phyloP scores from a whole-genome alignment of 2,329 filamentous ascomycete genomes.

The Ceratocystis papillata region DNA sequence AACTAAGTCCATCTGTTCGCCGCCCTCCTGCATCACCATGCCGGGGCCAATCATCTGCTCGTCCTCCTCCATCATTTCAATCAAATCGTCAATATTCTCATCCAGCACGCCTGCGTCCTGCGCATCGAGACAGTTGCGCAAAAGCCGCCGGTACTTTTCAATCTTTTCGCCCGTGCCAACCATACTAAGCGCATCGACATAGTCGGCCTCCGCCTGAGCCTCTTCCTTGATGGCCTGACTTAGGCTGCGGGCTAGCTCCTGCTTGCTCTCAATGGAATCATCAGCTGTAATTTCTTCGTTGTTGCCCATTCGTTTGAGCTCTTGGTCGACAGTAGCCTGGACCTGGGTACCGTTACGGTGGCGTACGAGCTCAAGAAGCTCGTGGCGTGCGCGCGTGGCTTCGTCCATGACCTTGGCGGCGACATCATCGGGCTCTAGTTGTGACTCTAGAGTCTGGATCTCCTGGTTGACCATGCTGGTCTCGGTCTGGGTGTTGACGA shows the following conservation, averaged over 20 bases:
- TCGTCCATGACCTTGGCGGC: constrained; percentile 43
- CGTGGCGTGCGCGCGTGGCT: constrained; percentile 40
- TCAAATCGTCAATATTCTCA: constrained; percentile 48
- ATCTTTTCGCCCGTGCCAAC: constrained; percentile 64
- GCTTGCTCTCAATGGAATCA: constrained; percentile 42
- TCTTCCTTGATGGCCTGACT: constrained; percentile 48
- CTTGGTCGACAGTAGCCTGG: constrained; percentile 40
- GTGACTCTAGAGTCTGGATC: constrained; percentile 46
- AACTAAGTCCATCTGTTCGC: constrained; percentile 29
- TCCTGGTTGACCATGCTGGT: constrained; percentile 50
- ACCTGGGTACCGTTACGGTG: constrained; percentile 45
- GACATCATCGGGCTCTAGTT: constrained; percentile 45
- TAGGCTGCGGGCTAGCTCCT: constrained; percentile 49
- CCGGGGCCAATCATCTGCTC: constrained; percentile 35
- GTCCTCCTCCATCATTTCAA: constrained; percentile 54
- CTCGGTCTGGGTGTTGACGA: constrained; percentile 58
- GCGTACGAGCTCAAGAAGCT: constrained; percentile 40
- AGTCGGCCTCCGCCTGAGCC: constrained; percentile 52
- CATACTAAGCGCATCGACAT: constrained; percentile 55
- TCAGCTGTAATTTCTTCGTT: constrained; percentile 28
- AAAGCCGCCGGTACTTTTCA: constrained; percentile 59
- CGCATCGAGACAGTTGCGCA: constrained; percentile 57
- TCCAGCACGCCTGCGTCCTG: constrained; percentile 59
- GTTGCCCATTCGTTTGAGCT: constrained; percentile 41
- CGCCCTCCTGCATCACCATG: constrained; percentile 30